Base-by-base conservation (phyloP, 2,329 filamentous ascomycete genomes). In the Coniella vitis region DNA sequence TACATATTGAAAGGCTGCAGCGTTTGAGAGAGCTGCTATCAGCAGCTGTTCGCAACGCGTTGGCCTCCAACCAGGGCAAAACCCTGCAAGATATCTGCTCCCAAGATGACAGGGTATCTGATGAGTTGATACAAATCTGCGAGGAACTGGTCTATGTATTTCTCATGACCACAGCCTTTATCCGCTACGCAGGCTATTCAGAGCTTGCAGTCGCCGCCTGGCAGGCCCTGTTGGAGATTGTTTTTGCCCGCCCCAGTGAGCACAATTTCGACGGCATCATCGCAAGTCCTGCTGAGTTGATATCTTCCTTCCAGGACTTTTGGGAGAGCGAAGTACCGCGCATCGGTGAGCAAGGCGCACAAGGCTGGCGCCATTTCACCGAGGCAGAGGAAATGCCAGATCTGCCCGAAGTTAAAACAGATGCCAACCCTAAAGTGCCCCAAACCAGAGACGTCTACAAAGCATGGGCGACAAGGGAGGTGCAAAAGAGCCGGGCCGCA, bases 261-360 rank as follows among this genome's bases (percentile, higher is more conserved):
- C 55, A 48, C 1, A 19, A 57, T 10, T 10, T 5, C 25, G 10
- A 29, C 25, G 25, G 10, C 25, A 5, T 29, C 4, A 44, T 38
- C 7, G 16, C 41, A 16, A 16, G 20, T 10, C 2, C 25, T 14
- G 40, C 42, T 9, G 51, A 48, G 13, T 9, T 50, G n/a, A 43
- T 72, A 10, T 61, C 65, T 2, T 60, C 61, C 0, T 86, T 95
- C 53, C 70, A 78, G 41, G 75, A 83, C 2, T 95, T 93, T 55
- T 97, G 93, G 93, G 89, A 95, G 51, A 87, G 82, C 49, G 91
- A 96, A 60, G 74, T 81, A 0, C 72, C 86, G 0, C 79, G 91
- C 5, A 76, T 95, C 47, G 91, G 91, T 9, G 91, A 97, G 57
- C 60, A 67, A 1, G 73, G 71, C 2, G 83, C 88, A 3, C 71